A percentile compares a stretch with the other conserved stretches of the same genome.
These are phyloP conservation scores for Capronia americana DNA, from an alignment of 2,329 filamentous ascomycete species.

Conservation along the genomic window DNA sequence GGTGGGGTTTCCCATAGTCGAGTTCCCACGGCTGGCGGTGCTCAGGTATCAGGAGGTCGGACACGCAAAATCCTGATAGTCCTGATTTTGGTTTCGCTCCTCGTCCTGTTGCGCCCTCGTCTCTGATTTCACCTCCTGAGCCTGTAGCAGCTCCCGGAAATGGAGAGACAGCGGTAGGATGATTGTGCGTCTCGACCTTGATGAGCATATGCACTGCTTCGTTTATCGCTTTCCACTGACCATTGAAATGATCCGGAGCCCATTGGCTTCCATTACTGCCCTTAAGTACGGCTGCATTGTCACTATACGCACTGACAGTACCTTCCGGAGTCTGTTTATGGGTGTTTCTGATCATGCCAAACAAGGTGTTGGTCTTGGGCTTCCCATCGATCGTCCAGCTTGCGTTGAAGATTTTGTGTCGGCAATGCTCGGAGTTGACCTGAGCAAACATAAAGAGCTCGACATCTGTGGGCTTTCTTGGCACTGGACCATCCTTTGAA, in stretches of 20 bases:
- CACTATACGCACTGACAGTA: constrained; percentile 95
- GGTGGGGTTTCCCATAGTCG: constrained; percentile 79
- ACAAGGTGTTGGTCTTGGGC: constrained; percentile 78
- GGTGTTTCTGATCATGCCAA: constrained; percentile 96
- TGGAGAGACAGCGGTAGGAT: constrained; percentile 93
- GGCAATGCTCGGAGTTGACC: constrained; percentile 95
- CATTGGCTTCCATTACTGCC: constrained; percentile 77
- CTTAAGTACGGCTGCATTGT: constrained; percentile 92
- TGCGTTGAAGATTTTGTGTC: constrained; percentile 93
- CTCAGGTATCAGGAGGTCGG: constrained; percentile 87
- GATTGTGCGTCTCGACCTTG: constrained; percentile 98
- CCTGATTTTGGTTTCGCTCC: constrained; percentile 94
- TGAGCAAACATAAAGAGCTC: constrained; percentile 99
- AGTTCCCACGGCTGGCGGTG: constrained; percentile 86
- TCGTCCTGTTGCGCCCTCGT: constrained; percentile 91
- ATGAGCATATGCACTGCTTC: constrained; percentile 86
- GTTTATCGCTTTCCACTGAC: constrained; percentile 84
- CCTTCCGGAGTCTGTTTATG: constrained; percentile 77
- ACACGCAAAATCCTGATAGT: constrained; percentile 91
- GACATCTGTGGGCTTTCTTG: constrained; percentile 77
- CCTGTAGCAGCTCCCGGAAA: constrained; percentile 94
- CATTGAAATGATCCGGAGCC: constrained; percentile 85
- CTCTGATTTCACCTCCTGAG: constrained; percentile 92
- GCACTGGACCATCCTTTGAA: constrained; percentile 65
- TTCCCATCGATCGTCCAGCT: constrained; percentile 93